These are phyloP conservation scores for Macroventuria anomochaeta DNA, from an alignment of 2,329 filamentous ascomycete genomes.

Conservation along the genomic window DNA sequence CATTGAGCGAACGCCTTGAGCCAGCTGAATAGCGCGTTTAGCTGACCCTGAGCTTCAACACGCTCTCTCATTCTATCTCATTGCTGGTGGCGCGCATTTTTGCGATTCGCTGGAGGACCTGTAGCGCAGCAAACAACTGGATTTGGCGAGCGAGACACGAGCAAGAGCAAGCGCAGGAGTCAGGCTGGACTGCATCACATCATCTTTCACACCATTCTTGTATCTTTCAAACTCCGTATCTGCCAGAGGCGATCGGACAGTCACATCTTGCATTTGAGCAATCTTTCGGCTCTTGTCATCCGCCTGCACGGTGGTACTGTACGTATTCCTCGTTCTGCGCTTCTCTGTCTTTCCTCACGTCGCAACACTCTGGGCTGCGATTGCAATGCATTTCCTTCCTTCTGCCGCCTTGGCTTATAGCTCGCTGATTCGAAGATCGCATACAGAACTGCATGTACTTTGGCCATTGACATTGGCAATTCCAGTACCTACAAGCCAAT, in stretches of 20 bases:
- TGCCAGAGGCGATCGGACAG: slow-evolving; percentile 51
- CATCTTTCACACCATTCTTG: slow-evolving; percentile 42
- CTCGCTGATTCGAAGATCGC: slow-evolving; percentile 46
- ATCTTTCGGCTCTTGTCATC: slow-evolving; percentile 42
- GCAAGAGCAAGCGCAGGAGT: slow-evolving; percentile 32
- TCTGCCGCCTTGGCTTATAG: slow-evolving; percentile 30
- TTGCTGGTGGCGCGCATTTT: slow-evolving; percentile 32
- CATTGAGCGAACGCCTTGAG: not conserved
- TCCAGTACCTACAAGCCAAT: slow-evolving; percentile 51
- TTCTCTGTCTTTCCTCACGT: slow-evolving; percentile 23
- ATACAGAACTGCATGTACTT: slow-evolving; percentile 49
- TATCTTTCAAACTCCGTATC: slow-evolving; percentile 47
- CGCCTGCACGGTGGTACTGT: slow-evolving; percentile 46
- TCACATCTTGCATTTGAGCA: slow-evolving; percentile 41
- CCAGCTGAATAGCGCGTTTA: slow-evolving; percentile 22
- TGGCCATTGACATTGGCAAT: slow-evolving; percentile 42
- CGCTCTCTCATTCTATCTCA: slow-evolving; percentile 27
- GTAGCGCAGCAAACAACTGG: slow-evolving; percentile 34
- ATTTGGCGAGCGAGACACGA: slow-evolving; percentile 24
- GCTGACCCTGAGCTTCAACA: slow-evolving; percentile 12
- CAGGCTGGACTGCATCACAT: slow-evolving; percentile 37
- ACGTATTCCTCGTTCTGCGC: slow-evolving; percentile 49
- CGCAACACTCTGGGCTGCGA: slow-evolving; percentile 21
- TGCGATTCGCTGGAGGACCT: slow-evolving; percentile 32
- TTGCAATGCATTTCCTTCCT: slow-evolving; percentile 18